These are phyloP conservation scores for Talaromyces liani DNA, from an alignment of 495 filamentous ascomycete species.

Conservation along the genomic window DNA sequence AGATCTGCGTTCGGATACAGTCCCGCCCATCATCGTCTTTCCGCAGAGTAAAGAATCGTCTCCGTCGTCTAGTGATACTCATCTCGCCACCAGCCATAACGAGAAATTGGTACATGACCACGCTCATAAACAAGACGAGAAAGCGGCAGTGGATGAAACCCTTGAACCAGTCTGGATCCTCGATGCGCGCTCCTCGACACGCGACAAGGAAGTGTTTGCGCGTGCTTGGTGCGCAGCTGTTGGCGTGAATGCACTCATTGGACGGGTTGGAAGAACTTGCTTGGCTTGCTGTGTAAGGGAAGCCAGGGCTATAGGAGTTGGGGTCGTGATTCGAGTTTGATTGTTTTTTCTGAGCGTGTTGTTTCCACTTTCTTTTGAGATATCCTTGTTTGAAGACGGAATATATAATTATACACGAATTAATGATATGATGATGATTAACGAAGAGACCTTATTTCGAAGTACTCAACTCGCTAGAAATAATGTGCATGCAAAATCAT, in stretches of 20 bases:
- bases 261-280: conserved; percentile 54
- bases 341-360: neutral
- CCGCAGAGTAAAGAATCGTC: neutral
- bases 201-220: conserved; percentile 55
- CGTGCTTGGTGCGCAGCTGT: conserved; percentile 63
- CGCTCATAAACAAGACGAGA: neutral
- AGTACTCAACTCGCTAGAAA: neutral
- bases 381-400: neutral
- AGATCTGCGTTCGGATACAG: conserved; percentile 31
- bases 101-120: neutral
- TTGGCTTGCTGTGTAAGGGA: conserved; percentile 63
- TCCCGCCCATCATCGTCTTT: conserved; percentile 10
- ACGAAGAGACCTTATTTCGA: neutral
- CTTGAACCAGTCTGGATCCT: conserved; percentile 43
- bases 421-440: neutral
- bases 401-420: neutral
- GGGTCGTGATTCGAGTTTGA: conserved; percentile 55
- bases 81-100: neutral
- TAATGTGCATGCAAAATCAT: too few species aligned
- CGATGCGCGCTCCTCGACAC: conserved; percentile 38
- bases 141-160: conserved; percentile 9
- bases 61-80: neutral
- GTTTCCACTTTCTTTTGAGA: neutral
- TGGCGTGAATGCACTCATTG: conserved; percentile 62
- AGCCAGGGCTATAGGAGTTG: conserved; percentile 58